phyloP scores from a whole-genome alignment of 1,284 basidiomycete species.

The Trichosporon sp. region DNA sequence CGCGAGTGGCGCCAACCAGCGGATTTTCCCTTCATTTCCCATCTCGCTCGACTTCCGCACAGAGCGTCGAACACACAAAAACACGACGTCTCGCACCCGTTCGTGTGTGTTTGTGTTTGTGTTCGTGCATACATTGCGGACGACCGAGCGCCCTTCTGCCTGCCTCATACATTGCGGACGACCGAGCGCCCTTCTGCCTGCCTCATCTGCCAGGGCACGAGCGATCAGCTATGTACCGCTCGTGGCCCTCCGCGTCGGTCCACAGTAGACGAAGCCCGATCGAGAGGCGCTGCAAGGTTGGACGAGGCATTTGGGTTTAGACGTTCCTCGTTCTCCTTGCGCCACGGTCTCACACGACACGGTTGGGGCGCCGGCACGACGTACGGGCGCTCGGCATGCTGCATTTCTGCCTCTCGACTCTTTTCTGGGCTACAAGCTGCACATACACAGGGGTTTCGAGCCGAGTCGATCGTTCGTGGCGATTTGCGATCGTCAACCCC shows the following conservation, averaged over 20 bases:
- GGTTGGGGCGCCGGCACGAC: not conserved
- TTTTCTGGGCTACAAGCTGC: not conserved
- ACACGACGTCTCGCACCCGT: not conserved
- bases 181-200: not conserved
- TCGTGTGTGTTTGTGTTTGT: not conserved
- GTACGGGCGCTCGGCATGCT: not conserved
- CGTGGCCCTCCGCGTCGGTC: not conserved
- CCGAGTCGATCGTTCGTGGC: too few relatives aligned
- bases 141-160: not conserved
- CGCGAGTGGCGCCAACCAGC: not conserved
- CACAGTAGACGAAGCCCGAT: not conserved
- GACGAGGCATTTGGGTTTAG: not conserved
- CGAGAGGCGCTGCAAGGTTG: not conserved
- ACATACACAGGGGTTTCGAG: not conserved
- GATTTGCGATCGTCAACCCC: too few relatives aligned
- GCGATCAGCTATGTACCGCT: conserved; percentile 1
- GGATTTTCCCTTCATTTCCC: conserved; percentile 1
- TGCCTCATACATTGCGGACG: not conserved
- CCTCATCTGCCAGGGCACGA: not conserved
- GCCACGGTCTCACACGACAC: not conserved
- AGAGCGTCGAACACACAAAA: not conserved
- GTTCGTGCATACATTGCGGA: not conserved
- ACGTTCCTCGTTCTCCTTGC: not conserved
- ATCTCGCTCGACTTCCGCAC: not conserved
- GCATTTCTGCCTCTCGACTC: not conserved